These are phyloP conservation scores for Fusarium piperis DNA, from an alignment of 2,329 filamentous ascomycete genomes.

Conservation along the genomic window DNA sequence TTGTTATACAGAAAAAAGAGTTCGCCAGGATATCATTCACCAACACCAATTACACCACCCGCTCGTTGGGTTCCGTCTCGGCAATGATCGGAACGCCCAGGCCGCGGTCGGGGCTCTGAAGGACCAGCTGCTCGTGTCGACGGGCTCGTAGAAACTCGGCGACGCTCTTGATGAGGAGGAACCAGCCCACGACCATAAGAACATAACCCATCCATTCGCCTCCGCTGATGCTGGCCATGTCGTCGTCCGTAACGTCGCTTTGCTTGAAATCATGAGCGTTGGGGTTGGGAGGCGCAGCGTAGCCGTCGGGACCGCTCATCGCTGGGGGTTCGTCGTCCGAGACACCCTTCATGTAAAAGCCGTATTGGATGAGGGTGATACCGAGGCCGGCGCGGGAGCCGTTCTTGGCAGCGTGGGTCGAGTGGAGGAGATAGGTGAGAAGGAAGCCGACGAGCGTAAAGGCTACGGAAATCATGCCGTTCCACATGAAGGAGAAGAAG, in stretches of 20 bases:
- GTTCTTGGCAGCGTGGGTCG: conserved; percentile 97
- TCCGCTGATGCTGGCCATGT: conserved; percentile 66
- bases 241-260: conserved; percentile 66
- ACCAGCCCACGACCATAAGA: conserved; percentile 98
- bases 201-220: conserved; percentile 92
- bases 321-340: conserved; percentile 54
- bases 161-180: conserved; percentile 92
- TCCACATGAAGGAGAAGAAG: conserved; percentile 89
- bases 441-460: conserved; percentile 98
- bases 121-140: conserved; percentile 89
- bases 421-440: conserved; percentile 96
- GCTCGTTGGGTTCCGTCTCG: conserved; percentile 82
- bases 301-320: conserved; percentile 64
- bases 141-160: conserved; percentile 89
- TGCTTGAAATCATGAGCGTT: conserved; percentile 92
- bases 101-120: conserved; percentile 91
- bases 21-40: background rate
- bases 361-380: conserved; percentile 94
- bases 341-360: conserved; percentile 89
- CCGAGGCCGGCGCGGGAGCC: conserved; percentile 93
- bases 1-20: conserved; percentile 29
- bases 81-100: conserved; percentile 87
- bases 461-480: conserved; percentile 95
- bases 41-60: conserved; percentile 67
- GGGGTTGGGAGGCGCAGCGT: conserved; percentile 81